Conservation (phyloP, 163 green algal species). For the Scenedesmus sp. region DNA sequence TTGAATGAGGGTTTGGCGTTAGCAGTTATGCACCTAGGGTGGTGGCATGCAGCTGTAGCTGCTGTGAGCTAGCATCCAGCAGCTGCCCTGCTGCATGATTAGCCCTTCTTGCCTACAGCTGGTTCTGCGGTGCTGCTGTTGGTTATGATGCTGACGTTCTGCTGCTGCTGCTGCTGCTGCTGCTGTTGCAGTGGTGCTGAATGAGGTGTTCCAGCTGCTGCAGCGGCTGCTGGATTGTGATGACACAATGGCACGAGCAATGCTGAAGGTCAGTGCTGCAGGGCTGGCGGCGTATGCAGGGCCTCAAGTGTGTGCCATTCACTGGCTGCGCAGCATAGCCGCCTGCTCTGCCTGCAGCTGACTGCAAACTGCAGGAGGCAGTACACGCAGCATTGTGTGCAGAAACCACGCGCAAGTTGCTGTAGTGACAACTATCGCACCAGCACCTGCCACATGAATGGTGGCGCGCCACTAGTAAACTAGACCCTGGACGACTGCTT, state of each 20-base stretch:
- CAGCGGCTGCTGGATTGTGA: conserved; percentile 35
- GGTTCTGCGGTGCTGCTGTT: neutral
- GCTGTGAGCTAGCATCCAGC: too few species aligned
- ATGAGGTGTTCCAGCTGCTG: conserved; percentile 31
- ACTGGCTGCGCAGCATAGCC: neutral
- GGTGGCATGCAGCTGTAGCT: too few species aligned
- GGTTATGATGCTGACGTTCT: neutral
- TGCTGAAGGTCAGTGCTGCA: conserved; percentile 27
- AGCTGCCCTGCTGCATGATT: too few species aligned
- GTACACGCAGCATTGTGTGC: too few species aligned
- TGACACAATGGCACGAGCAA: neutral
- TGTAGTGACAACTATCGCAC: neutral
- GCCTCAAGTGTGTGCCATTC: neutral
- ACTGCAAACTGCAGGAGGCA: neutral
- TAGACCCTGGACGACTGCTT: neutral
- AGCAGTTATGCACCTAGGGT: neutral
- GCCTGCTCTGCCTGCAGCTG: neutral
- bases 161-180: neutral
- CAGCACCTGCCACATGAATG: neutral
- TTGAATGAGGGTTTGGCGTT: neutral
- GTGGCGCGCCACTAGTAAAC: neutral
- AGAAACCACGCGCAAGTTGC: too few species aligned
- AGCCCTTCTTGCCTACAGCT: too few species aligned
- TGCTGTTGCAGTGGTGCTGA: conserved; percentile 35
- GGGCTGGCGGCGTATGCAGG: neutral